phyloP scores from a whole-genome alignment of 495 filamentous ascomycete genomes.

The Platismatia glauca region DNA sequence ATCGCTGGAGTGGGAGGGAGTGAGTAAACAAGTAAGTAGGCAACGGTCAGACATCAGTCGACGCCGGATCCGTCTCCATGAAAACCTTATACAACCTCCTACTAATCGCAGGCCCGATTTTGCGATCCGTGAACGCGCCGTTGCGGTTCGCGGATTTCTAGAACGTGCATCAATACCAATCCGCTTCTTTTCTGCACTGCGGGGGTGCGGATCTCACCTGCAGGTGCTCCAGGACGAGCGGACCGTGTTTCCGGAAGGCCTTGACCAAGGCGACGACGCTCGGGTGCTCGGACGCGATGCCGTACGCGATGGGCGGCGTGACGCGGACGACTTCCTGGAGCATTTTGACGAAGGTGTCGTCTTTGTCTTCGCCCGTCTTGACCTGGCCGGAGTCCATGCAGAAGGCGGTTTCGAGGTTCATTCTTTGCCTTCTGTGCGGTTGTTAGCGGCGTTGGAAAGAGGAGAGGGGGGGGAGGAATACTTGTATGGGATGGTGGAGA shows the following conservation, averaged over 20 bases:
- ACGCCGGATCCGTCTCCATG: conserved; percentile 54
- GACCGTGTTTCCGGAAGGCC: conserved; percentile 52
- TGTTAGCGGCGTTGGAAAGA: neutral
- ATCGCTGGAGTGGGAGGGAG: too few relatives aligned
- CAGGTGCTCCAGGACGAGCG: conserved; percentile 50
- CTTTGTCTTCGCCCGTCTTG: conserved; percentile 55
- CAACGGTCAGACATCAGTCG: conserved; percentile 64
- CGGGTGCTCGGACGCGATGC: conserved; percentile 54
- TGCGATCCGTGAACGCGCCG: conserved; percentile 54
- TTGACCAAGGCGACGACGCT: conserved; percentile 47
- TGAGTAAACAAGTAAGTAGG: too few relatives aligned
- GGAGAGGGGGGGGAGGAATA: conserved; percentile 19
- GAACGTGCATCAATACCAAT: conserved; percentile 10
- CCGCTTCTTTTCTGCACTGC: too few relatives aligned
- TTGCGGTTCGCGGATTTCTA: conserved; percentile 60
- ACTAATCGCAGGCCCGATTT: conserved; percentile 63
- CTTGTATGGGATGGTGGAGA: conserved; percentile 68
- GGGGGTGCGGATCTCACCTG: conserved; percentile 31
- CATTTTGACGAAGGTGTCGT: conserved; percentile 69
- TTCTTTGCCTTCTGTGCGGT: conserved; percentile 31
- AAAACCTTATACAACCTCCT: conserved; percentile 66
- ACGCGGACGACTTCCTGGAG: conserved; percentile 68
- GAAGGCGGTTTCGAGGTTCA: conserved; percentile 53
- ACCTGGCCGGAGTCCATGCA: conserved; percentile 82
- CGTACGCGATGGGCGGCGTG: conserved; percentile 64